Evolutionary conservation across 176 grass and related monocot species (phyloP).

Genomic region (Pontederia paniculata): DNA sequence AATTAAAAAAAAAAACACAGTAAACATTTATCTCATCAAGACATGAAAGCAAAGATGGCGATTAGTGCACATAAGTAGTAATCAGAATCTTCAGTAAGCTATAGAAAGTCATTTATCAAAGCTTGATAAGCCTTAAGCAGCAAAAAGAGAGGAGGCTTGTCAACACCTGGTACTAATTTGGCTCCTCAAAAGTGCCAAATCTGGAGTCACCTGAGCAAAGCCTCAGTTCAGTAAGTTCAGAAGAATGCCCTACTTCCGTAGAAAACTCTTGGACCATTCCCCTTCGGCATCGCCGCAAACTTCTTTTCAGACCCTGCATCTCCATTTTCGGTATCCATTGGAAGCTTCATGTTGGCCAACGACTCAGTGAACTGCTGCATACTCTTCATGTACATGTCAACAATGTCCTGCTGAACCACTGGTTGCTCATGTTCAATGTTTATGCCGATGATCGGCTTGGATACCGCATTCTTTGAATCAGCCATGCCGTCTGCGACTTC

Average conservation of each 20-base stretch:
- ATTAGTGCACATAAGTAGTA: too few relatives aligned
- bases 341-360: conserved; percentile 93
- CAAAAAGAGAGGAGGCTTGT: neutral
- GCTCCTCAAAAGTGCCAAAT: neutral
- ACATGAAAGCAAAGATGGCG: too few relatives aligned
- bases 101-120: too few relatives aligned
- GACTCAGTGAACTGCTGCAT: conserved; percentile 95
- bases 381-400: conserved; percentile 98
- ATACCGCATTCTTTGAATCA: conserved; percentile 33
- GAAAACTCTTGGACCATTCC: conserved; percentile 72
- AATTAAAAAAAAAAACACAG: too few relatives aligned
- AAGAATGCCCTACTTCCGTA: conserved; percentile 98
- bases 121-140: too few relatives aligned
- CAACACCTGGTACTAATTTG: conserved; percentile 1
- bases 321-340: conserved; percentile 37
- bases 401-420: conserved; percentile 66
- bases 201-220: conserved; percentile 5
- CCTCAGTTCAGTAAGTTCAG: conserved; percentile 12
- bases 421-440: conserved; percentile 48
- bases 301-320: conserved; percentile 20
- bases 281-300: conserved; percentile 29
- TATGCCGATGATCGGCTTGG: conserved; percentile 38
- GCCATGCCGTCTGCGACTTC: conserved; percentile 48
- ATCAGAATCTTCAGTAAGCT: too few relatives aligned
- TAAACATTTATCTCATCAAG: too few relatives aligned